Conservation (phyloP, 2,329 filamentous ascomycete species). For the Fusarium circinatum region DNA sequence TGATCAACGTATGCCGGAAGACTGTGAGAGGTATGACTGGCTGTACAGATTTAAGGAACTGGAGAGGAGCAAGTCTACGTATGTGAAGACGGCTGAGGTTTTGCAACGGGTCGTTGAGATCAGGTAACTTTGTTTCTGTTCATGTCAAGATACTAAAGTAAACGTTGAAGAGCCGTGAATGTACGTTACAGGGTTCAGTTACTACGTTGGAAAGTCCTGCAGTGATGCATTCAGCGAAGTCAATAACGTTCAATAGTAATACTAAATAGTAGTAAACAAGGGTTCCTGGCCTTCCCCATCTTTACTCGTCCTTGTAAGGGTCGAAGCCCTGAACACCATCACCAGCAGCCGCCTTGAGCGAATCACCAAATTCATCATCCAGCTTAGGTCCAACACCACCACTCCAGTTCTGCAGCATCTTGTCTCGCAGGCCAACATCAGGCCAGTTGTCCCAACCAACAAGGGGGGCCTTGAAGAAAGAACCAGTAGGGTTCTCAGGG, state of each 20-base stretch:
- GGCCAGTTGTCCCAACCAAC: constrained; percentile 47
- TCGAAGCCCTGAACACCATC: constrained; percentile 44
- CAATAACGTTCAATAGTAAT: not conserved
- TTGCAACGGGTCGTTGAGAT: constrained; percentile 4
- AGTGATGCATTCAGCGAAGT: not conserved
- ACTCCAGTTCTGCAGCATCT: constrained; percentile 41
- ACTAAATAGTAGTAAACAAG: not conserved
- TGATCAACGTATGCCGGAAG: not conserved
- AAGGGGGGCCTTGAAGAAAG: constrained; percentile 41
- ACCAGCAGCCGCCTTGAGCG: constrained; percentile 40
- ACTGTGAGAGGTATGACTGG: not conserved
- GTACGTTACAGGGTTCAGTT: too few species aligned
- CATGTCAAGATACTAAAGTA: not conserved
- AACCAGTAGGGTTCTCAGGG: constrained; percentile 42
- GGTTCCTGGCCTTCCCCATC: rapidly evolving
- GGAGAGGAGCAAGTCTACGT: not conserved
- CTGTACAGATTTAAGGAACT: not conserved
- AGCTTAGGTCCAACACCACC: constrained; percentile 46
- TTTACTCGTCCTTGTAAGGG: constrained; percentile 37
- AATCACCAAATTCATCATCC: constrained; percentile 42
- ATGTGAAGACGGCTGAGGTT: not conserved
- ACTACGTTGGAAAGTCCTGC: rapidly evolving
- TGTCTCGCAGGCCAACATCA: constrained; percentile 34
- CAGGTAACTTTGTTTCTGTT: not conserved
- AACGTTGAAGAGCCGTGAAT: not conserved